These are phyloP conservation scores for Millerago galiae DNA, from an alignment of 805 yeast species.

Conservation along the genomic window DNA sequence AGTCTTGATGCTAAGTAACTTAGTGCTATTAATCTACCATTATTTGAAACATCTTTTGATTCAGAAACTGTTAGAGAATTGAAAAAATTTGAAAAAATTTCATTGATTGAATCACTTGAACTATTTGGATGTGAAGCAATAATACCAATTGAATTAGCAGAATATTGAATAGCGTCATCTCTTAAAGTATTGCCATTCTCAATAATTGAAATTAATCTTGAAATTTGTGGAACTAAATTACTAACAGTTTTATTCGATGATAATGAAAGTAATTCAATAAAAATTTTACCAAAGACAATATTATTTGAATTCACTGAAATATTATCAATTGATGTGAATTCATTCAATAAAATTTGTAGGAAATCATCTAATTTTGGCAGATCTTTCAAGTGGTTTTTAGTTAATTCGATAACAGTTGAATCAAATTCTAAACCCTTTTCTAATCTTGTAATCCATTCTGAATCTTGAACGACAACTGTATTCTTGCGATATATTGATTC, in stretches of 20 bases:
- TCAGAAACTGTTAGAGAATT: slow-evolving; percentile 7
- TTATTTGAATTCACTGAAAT: slow-evolving; percentile 20
- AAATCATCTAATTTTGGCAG: slow-evolving; percentile 31
- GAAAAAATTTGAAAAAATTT: slow-evolving; percentile 7
- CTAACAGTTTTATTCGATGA: slow-evolving; percentile 13
- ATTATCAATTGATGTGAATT: slow-evolving; percentile 14
- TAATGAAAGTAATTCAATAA: slow-evolving; percentile 21
- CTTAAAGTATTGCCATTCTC: slow-evolving; percentile 13
- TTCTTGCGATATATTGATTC: slow-evolving; percentile 45
- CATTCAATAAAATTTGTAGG: slow-evolving; percentile 11
- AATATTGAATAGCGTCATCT: slow-evolving; percentile 26
- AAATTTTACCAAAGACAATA: slow-evolving; percentile 30
- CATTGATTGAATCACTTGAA: slow-evolving; percentile 10
- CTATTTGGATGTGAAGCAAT: slow-evolving; percentile 36
- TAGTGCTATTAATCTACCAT: slow-evolving; percentile 25
- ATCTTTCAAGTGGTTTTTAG: slow-evolving; percentile 19
- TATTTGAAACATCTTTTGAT: slow-evolving; percentile 6
- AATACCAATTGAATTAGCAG: slow-evolving; percentile 43
- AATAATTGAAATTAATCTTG: slow-evolving; percentile 22
- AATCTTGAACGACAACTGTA: slow-evolving; percentile 60
- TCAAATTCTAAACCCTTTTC: slow-evolving; percentile 67
- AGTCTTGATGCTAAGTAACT: slow-evolving; percentile 45
- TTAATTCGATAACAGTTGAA: slow-evolving; percentile 35
- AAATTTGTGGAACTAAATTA: slow-evolving; percentile 12
- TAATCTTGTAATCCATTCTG: slow-evolving; percentile 64